Evolutionary conservation across 2,329 filamentous ascomycete genomes (phyloP).

Genomic region (Colletotrichum sp.): DNA sequence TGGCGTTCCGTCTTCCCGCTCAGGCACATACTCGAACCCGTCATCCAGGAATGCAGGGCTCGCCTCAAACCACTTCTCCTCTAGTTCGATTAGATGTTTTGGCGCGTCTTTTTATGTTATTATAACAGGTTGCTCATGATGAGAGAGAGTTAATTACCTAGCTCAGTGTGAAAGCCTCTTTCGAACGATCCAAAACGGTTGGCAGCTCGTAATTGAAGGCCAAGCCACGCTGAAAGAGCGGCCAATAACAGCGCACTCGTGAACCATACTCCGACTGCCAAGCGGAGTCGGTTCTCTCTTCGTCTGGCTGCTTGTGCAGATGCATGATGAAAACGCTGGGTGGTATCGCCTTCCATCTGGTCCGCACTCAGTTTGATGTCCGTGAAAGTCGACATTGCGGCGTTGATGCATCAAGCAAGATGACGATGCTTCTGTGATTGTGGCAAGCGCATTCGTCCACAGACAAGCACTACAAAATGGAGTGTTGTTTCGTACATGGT

Average conservation of each 20-base stretch:
- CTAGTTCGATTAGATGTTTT: neutral
- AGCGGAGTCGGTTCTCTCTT: neutral
- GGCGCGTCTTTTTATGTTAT: neutral
- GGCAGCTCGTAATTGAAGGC: neutral
- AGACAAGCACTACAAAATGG: neutral
- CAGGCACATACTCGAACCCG: neutral
- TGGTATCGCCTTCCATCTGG: neutral
- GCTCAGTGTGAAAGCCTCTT: neutral
- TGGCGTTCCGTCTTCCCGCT: neutral
- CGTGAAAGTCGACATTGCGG: neutral
- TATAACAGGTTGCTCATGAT: neutral
- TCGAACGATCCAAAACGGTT: neutral
- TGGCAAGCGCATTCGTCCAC: neutral
- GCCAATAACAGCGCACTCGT: neutral
- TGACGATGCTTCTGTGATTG: neutral
- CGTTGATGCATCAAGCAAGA: neutral
- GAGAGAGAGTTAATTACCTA: neutral
- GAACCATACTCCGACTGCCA: neutral
- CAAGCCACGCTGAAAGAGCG: neutral
- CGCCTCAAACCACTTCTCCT: neutral
- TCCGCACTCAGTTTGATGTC: neutral
- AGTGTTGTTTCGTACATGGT: neutral
- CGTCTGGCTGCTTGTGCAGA: neutral
- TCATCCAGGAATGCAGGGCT: neutral
- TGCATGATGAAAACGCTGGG: neutral